phyloP scores from a whole-genome alignment of 345 rosid genomes.

The Tarenaya hassleriana region DNA sequence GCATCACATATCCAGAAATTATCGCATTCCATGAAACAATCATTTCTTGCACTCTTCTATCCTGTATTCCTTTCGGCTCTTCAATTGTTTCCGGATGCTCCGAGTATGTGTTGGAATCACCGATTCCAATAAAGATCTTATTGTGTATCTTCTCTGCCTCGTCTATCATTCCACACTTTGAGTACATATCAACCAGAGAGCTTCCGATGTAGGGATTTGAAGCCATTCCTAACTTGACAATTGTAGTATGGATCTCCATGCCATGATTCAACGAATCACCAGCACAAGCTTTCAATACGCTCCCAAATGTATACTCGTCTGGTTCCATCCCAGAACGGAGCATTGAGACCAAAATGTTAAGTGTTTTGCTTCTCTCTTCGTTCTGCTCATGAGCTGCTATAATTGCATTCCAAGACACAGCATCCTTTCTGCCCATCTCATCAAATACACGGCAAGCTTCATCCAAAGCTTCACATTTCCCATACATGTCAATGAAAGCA shows the following conservation, averaged over 20 bases:
- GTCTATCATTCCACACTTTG: conserved; percentile 66
- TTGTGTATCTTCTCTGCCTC: conserved; percentile 72
- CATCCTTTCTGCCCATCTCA: conserved; percentile 75
- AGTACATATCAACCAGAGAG: conserved; percentile 84
- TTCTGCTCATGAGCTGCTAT: conserved; percentile 85
- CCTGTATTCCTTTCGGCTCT: conserved; percentile 58
- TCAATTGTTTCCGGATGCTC: conserved; percentile 45
- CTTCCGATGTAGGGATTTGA: conserved; percentile 59
- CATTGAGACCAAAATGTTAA: conserved; percentile 58
- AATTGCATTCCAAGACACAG: conserved; percentile 88
- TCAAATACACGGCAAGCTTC: conserved; percentile 59
- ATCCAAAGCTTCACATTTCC: conserved; percentile 64
- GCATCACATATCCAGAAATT: conserved; percentile 65
- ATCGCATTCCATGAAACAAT: conserved; percentile 59
- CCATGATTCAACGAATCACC: conserved; percentile 50
- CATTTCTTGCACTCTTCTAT: conserved; percentile 42
- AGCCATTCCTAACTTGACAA: conserved; percentile 68
- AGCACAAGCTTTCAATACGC: conserved; percentile 80
- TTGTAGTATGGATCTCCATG: conserved; percentile 62
- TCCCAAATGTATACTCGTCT: conserved; percentile 90
- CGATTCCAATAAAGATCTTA: conserved; percentile 51
- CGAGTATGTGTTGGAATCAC: conserved; percentile 58
- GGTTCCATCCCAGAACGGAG: conserved; percentile 56
- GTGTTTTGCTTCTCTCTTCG: conserved; percentile 48
- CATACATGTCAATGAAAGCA: conserved; percentile 87